Base-by-base conservation (phyloP, 2,329 filamentous ascomycete species). In the Tolypocladium sp. region DNA sequence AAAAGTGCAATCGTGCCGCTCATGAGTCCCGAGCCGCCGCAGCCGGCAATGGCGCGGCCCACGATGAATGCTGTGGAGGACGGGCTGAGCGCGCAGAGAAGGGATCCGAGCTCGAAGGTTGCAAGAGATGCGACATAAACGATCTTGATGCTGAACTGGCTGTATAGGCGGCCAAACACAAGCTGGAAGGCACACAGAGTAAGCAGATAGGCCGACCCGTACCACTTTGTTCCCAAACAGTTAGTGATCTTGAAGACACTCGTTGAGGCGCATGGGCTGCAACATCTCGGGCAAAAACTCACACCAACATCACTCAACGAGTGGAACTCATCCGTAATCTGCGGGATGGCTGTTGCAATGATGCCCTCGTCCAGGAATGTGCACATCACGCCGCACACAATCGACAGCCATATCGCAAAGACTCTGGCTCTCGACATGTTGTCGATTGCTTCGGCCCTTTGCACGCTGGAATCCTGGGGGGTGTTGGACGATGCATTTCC, bases 301-400 rank as follows among this genome's bases (percentile, higher is more conserved):
- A 57, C 55, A 38, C 56, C 56, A 33, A 57, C 44, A 25, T 57
- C 56, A 25, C 44, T 40, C 44, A 57, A 40, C 8, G 56, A 57
- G 41, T 38, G 56, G 27, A 57, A 57, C 35, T 57, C 56, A 6
- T 57, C 56, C 22, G 56, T 57, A 35, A 57, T 57, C 4, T 49
- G 42, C 5, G 56, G 56, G 25, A 57, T 57, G 12, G 56, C 56
- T 5, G 56, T 57, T 17, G 56, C 42, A 30, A 57, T 57, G 44
- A 57, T 57, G 33, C 56, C 56, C 35, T 57, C 56, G 44, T 57
- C 56, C 41, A 57, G 56, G 25, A 57, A 57, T n/a, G 56, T 57
- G 44, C 56, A 57, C 35, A 49, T 57, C n/a, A 57, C 44, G 22
- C 56, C 56, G 44, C 42, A 57, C 13, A 57, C 44, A 35, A 57